phyloP scores from a whole-genome alignment of 805 yeast species.

The Jamesozyma piceae region DNA sequence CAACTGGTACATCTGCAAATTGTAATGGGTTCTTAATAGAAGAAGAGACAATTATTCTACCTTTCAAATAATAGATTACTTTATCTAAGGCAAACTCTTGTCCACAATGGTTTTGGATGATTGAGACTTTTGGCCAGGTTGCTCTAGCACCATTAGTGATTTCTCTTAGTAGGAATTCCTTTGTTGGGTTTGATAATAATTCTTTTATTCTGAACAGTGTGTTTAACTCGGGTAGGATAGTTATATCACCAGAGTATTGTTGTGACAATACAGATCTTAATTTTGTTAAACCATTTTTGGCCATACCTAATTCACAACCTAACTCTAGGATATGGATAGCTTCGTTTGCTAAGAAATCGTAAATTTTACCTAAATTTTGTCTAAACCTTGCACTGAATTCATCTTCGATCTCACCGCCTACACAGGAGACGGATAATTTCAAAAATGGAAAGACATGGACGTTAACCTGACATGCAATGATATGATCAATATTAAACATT shows the following conservation, averaged over 20 bases:
- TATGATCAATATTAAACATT: constrained; percentile 94
- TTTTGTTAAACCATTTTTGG: constrained; percentile 62
- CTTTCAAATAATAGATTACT: constrained; percentile 56
- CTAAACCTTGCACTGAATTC: constrained; percentile 48
- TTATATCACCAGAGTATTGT: constrained; percentile 84
- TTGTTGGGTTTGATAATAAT: constrained; percentile 70
- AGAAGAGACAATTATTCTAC: constrained; percentile 41
- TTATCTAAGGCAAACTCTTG: constrained; percentile 81
- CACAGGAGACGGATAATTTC: constrained; percentile 52
- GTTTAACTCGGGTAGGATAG: constrained; percentile 71
- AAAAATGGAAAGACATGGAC: constrained; percentile 89
- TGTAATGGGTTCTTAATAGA: constrained; percentile 22
- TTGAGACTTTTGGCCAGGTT: constrained; percentile 83
- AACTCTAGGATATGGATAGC: constrained; percentile 67
- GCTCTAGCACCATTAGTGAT: constrained; percentile 77
- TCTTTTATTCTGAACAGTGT: constrained; percentile 46
- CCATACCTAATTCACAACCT: constrained; percentile 69
- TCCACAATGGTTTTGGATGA: constrained; percentile 80
- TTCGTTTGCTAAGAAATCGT: constrained; percentile 57
- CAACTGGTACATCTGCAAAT: constrained; percentile 16
- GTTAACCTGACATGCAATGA: constrained; percentile 92
- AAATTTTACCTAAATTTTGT: constrained; percentile 41
- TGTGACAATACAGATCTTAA: constrained; percentile 69
- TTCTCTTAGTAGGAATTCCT: constrained; percentile 53
- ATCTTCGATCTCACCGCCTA: constrained; percentile 60